Conservation (phyloP, 176 grass and related monocot species). For the Lolium rigidum region DNA sequence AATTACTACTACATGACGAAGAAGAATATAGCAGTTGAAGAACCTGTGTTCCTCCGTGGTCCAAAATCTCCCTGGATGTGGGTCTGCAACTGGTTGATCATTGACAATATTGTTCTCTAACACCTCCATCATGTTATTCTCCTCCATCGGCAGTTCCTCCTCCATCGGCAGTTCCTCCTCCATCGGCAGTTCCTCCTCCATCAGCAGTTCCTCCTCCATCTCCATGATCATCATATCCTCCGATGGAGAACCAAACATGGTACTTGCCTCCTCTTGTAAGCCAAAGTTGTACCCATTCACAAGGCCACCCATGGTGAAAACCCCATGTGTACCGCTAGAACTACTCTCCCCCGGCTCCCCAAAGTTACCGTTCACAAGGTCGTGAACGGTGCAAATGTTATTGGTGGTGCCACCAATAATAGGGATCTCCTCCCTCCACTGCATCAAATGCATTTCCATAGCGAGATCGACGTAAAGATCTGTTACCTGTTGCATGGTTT, state of each 20-base stretch:
- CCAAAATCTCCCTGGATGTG: constrained; percentile 33
- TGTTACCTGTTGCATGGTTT: constrained; percentile 29
- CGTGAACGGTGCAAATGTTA: not conserved
- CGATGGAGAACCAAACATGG: not conserved
- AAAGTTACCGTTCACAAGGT: not conserved
- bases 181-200: no score
- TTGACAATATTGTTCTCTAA: not conserved
- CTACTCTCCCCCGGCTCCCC: not conserved
- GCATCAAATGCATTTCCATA: not conserved
- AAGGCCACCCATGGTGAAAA: not conserved
- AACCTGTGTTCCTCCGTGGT: constrained; percentile 31
- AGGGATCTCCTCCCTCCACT: not conserved
- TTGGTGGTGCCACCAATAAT: no score
- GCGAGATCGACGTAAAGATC: constrained; percentile 32
- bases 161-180: no score
- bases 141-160: no score
- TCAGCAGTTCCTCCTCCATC: no score
- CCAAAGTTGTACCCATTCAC: not conserved
- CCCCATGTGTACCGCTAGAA: not conserved
- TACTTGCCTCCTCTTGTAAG: not conserved
- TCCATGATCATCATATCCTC: not conserved
- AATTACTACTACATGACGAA: not conserved
- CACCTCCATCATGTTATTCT: no score
- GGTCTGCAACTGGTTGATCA: not conserved
- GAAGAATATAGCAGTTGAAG: not conserved